A percentile compares a stretch with the other conserved stretches of the same genome.
Conservation (phyloP, 2,329 filamentous ascomycete genomes). For the Alternaria solani region DNA sequence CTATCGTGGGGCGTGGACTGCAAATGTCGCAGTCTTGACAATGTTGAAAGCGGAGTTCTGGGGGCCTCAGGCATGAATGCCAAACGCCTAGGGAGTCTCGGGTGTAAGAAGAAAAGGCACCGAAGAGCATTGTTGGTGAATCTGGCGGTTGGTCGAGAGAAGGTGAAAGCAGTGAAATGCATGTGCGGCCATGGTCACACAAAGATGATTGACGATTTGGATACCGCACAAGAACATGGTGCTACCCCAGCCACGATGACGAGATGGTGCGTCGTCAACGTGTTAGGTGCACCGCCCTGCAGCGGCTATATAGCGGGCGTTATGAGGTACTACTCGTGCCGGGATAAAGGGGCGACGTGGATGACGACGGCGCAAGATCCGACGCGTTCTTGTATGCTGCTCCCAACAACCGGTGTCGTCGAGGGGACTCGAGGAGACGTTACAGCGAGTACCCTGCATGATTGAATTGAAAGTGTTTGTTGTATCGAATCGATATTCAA, state of each 20-base stretch:
- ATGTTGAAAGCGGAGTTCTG: not conserved
- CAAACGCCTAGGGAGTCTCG: conserved; percentile 44
- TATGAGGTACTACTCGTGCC: not conserved
- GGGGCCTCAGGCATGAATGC: conserved; percentile 30
- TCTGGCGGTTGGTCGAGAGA: conserved; percentile 1
- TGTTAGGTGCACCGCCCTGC: conserved; percentile 10
- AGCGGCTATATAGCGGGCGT: conserved; percentile 13
- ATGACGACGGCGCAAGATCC: conserved; percentile 1
- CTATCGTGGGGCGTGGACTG: conserved; percentile 4
- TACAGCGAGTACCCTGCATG: not conserved
- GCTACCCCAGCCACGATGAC: conserved; percentile 42
- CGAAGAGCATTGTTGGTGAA: conserved; percentile 6
- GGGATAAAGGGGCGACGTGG: conserved; percentile 4
- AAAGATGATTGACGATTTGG: conserved; percentile 11
- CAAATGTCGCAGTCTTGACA: not conserved
- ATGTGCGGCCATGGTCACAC: conserved; percentile 7
- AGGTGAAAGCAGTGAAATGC: not conserved
- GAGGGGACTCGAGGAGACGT: not conserved
- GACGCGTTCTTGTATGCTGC: not conserved
- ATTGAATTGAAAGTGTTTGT: conserved; percentile 14
- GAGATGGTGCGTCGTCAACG: conserved; percentile 18
- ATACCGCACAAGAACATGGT: conserved; percentile 25
- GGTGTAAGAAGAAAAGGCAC: conserved; percentile 15
- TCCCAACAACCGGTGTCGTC: conserved; percentile 2
- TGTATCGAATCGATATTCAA: conserved; percentile 16